Base-by-base conservation (phyloP, 2,329 filamentous ascomycete species). In the Diplocarpon mali region DNA sequence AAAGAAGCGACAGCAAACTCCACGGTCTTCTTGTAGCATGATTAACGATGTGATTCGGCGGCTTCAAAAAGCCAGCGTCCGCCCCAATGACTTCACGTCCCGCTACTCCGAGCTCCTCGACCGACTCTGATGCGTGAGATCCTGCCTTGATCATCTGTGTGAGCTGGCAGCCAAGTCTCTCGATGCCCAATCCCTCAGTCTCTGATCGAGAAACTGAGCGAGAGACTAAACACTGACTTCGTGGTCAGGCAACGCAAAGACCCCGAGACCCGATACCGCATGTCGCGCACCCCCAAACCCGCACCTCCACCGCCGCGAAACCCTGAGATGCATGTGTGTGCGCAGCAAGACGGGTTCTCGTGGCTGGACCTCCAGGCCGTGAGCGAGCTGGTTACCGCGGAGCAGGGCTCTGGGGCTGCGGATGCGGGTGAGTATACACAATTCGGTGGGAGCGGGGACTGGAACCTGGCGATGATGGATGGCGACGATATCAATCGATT, bases 341-440 rank as follows among this genome's bases (percentile, higher is more conserved):
- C 28, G 2, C 42, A 44, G 16, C 64, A 70, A 2, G 72, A 76
- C 41, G 71, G 75, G 35, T 79, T 80, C 59, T 78, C 74, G 0
- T 80, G 76, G 76, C 65, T 76, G 1, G 74, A 79, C 54, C 62
- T 80, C 5, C 72, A 73, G 46, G 75, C 75, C 1, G 69, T 79
- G 2, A 74, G 74, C 0, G 74, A 78, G 49, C 77, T 73, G 53
- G 71, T 70, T 15, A 68, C 66, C 3, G 66, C 67, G 3, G 67
- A 70, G 40, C 65, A 38, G 3, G 46, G 37, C 2, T 45, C 42
- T 34, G 48, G 41, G 2, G 43, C 37, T n/a, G 44, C 48, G 14
- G 50, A 48, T 20, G 49, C 45, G 4, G 46, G 46, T 15, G 48
- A 44, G 2, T 47, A 51, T 34, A 46, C 38, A 16, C 44, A 47